Conservation (phyloP, 2,329 filamentous ascomycete genomes). For the Fusarium pininemorale region DNA sequence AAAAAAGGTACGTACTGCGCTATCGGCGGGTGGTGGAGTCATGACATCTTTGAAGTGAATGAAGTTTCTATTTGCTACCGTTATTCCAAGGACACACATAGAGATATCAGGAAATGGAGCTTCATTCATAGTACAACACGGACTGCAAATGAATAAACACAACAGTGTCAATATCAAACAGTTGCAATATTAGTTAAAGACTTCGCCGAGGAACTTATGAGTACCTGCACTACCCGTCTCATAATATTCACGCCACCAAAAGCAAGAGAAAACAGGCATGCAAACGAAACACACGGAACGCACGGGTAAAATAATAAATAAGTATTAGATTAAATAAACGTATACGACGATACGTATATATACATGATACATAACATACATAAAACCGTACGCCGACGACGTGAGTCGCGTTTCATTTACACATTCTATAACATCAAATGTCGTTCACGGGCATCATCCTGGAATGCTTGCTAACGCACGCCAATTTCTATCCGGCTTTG, state of each 20-base stretch:
- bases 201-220: neutral
- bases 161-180: neutral
- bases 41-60: constrained; percentile 34
- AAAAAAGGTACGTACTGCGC: constrained; percentile 29
- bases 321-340: constrained; percentile 35
- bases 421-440: constrained; percentile 41
- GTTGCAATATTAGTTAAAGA: neutral
- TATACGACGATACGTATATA: constrained; percentile 31
- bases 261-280: neutral
- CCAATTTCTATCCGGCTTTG: constrained; percentile 43
- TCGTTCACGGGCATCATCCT: constrained; percentile 40
- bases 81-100: neutral
- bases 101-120: neutral
- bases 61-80: constrained; percentile 10
- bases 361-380: constrained; percentile 37
- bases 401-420: constrained; percentile 40
- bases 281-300: constrained; percentile 18
- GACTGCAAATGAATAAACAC: neutral
- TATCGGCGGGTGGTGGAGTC: constrained; percentile 24
- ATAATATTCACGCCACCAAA: constrained; percentile 9
- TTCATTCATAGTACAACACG: neutral
- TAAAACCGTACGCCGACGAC: constrained; percentile 40
- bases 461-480: constrained; percentile 43
- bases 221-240: neutral
- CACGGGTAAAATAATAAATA: constrained; percentile 23